A percentile compares a stretch with the other conserved stretches of the same genome.
Conservation (phyloP, 176 grass and related monocot genomes). For the Cymbopogon citratus region DNA sequence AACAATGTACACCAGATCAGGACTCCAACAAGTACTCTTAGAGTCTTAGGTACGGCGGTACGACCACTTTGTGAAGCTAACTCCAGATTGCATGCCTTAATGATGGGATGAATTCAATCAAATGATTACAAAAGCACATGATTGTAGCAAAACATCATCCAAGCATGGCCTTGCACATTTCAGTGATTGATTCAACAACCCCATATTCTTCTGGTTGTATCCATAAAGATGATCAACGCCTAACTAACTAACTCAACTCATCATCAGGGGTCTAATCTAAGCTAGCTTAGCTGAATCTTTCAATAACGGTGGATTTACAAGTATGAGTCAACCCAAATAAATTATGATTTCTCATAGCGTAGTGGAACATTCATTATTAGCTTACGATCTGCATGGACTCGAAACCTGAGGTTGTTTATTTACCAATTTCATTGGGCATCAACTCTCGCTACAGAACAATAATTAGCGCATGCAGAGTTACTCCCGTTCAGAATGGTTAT, state of each 20-base stretch:
- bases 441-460: neutral
- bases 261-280: neutral
- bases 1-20: neutral
- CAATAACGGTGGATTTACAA: neutral
- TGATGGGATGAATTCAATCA: neutral
- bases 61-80: neutral
- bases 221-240: neutral
- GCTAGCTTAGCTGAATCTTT: neutral
- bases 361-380: no score
- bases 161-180: neutral
- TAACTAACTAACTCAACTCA: neutral
- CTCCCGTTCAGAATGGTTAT: no score
- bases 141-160: no score
- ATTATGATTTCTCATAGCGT: no score
- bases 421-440: neutral
- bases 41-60: neutral
- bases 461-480: neutral
- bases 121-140: neutral
- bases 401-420: no score
- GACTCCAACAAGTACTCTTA: neutral
- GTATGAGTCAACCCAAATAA: neutral
- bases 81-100: neutral
- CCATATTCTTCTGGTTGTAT: neutral
- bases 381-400: no score
- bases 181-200: neutral